phyloP scores from a whole-genome alignment of 2,329 filamentous ascomycete species.

The Aspergillus glaucus region DNA sequence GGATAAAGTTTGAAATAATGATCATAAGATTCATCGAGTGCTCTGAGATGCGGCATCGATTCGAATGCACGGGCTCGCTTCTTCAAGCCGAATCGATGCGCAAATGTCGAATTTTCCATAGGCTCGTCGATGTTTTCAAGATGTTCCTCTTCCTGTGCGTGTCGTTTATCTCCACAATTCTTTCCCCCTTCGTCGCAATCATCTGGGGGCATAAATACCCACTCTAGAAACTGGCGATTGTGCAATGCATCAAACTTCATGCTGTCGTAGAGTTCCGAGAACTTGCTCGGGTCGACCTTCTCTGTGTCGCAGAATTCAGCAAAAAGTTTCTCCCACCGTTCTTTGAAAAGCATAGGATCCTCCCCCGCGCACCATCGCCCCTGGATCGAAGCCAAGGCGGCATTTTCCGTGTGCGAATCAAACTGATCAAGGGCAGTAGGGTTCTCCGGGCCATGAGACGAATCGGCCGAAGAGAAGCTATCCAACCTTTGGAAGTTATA shows the following conservation, averaged over 20 bases:
- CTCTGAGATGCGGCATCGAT: constrained; percentile 36
- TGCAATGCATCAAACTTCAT: constrained; percentile 99
- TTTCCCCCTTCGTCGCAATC: constrained; percentile 67
- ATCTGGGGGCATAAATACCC: constrained; percentile 87
- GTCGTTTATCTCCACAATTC: constrained; percentile 13
- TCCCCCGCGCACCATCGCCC: constrained; percentile 94
- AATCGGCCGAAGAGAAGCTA: constrained; percentile 34
- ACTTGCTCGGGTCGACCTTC: constrained; percentile 97
- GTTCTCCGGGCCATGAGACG: constrained; percentile 8
- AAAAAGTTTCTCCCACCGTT: constrained; percentile 98
- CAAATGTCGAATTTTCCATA: constrained; percentile 27
- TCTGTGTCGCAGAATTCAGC: constrained; percentile 93
- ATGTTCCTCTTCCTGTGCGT: constrained; percentile 12
- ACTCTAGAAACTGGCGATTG: constrained; percentile 92
- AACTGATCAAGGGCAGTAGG: constrained; percentile 5
- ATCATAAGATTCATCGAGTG: constrained; percentile 52
- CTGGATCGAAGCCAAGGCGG: constrained; percentile 66
- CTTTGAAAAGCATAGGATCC: constrained; percentile 87
- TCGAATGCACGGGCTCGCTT: constrained; percentile 46
- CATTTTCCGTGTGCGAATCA: constrained; percentile 30
- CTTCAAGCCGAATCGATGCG: constrained; percentile 43
- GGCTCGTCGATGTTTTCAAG: constrained; percentile 25
- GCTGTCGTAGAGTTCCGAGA: constrained; percentile 95
- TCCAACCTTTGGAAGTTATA: constrained; percentile 82
- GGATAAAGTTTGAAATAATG: constrained; percentile 88